phyloP scores from a whole-genome alignment of 345 rosid species.

The Clausena lansium region DNA sequence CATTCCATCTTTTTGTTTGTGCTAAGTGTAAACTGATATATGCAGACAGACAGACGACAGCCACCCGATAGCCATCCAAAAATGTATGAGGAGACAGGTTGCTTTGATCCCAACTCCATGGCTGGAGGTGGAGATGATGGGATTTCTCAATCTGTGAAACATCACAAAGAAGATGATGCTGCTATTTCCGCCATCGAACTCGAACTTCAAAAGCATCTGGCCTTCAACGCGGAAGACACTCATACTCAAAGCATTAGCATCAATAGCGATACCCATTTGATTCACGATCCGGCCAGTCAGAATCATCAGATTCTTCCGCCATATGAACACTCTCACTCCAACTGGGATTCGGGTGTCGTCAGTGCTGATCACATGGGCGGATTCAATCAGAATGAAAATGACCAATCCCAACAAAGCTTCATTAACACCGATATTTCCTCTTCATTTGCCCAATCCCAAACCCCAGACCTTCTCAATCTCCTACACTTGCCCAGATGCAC shows the following conservation, averaged over 20 bases:
- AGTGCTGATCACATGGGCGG: slow-evolving; percentile 11
- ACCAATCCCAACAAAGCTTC: slow-evolving; percentile 23
- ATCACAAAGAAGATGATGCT: slow-evolving; percentile 18
- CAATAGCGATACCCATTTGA: slow-evolving; percentile 26
- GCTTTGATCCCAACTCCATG: slow-evolving; percentile 42
- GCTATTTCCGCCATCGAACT: slow-evolving; percentile 30
- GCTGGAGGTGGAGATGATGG: slow-evolving; percentile 30
- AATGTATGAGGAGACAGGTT: slow-evolving; percentile 47
- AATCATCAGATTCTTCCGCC: slow-evolving; percentile 16
- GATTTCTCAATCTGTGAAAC: slow-evolving; percentile 21
- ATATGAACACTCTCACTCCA: slow-evolving; percentile 24
- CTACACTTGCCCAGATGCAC: slow-evolving; percentile 49
- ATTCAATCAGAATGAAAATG: not conserved
- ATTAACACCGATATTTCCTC: slow-evolving; percentile 19
- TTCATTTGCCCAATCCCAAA: slow-evolving; percentile 28
- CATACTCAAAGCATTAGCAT: not conserved
- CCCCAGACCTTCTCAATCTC: slow-evolving; percentile 70
- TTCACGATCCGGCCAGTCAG: slow-evolving; percentile 22
- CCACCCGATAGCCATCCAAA: not conserved
- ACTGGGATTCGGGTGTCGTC: slow-evolving; percentile 38
- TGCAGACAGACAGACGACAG: not conserved
- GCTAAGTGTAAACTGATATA: not conserved
- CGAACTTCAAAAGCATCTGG: slow-evolving; percentile 43
- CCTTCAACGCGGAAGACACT: slow-evolving; percentile 11
- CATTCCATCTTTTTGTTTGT: not conserved